These are phyloP conservation scores for Neurospora sp. DNA, from an alignment of 495 filamentous ascomycete species.

Conservation along the genomic window DNA sequence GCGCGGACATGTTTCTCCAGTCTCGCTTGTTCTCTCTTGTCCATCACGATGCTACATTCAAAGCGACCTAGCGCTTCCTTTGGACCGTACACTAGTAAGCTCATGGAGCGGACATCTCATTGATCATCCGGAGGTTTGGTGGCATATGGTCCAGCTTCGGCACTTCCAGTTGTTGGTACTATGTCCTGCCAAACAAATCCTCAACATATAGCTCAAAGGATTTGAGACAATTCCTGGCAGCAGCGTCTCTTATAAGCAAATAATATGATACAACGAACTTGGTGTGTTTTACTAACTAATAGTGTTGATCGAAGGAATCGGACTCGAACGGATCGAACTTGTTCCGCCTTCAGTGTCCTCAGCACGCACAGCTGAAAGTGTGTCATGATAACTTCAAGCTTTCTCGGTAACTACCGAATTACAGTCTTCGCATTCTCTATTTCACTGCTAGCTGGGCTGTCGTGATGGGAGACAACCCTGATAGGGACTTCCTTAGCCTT, in stretches of 20 bases:
- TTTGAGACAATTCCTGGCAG: not conserved
- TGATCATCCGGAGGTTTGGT: not conserved
- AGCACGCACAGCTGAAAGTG: not conserved
- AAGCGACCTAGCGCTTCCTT: not conserved
- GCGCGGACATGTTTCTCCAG: not conserved
- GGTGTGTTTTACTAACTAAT: not conserved
- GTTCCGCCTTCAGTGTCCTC: not conserved
- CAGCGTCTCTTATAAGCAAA: not conserved
- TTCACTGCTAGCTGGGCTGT: not conserved
- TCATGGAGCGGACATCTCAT: not conserved
- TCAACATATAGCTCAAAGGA: not conserved
- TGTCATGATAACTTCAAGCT: not conserved
- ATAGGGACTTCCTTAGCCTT: not conserved
- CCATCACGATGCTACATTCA: not conserved
- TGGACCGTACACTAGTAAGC: not conserved
- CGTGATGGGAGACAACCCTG: not conserved
- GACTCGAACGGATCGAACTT: not conserved
- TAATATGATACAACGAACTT: not conserved
- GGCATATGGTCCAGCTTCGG: not conserved
- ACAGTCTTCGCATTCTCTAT: not conserved
- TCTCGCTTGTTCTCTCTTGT: not conserved
- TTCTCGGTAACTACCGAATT: not conserved
- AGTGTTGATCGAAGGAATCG: not conserved
- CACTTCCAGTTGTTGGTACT: not conserved
- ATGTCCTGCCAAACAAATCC: not conserved